These are phyloP conservation scores for Scheffersomyces segobiensis DNA, from an alignment of 1,139 yeast species.

Conservation along the genomic window DNA sequence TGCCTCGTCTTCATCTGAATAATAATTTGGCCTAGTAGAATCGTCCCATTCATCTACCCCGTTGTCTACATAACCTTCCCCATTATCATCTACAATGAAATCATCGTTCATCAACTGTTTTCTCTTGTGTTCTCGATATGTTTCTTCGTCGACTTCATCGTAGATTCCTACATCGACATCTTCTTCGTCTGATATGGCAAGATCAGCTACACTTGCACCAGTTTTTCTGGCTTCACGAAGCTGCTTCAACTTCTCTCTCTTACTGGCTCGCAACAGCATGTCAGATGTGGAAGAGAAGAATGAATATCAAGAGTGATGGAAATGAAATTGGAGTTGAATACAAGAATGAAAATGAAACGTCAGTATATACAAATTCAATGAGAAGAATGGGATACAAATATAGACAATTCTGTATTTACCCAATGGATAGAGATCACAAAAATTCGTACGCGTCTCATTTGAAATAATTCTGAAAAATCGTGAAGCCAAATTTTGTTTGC, in stretches of 20 bases:
- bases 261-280: constrained; percentile 33
- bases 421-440: neutral
- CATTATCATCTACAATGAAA: constrained; percentile 91
- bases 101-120: constrained; percentile 84
- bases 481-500: too few species aligned
- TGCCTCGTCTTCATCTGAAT: constrained; percentile 52
- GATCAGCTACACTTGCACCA: constrained; percentile 27
- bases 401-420: neutral
- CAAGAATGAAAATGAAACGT: neutral
- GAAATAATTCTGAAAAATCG: neutral
- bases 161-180: constrained; percentile 55
- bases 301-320: neutral
- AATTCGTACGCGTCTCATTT: neutral
- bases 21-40: constrained; percentile 48
- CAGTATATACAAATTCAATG: neutral
- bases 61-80: constrained; percentile 86
- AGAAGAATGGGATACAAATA: neutral
- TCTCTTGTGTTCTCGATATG: constrained; percentile 74
- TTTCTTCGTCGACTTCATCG: constrained; percentile 84
- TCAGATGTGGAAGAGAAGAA: constrained; percentile 1
- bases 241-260: constrained; percentile 37
- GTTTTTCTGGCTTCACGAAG: constrained; percentile 42
- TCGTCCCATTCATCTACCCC: constrained; percentile 90
- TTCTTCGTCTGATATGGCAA: constrained; percentile 21
- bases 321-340: constrained; percentile 2